phyloP scores from a whole-genome alignment of 2,329 filamentous ascomycete species.

The Beauveria rudraprayagi region DNA sequence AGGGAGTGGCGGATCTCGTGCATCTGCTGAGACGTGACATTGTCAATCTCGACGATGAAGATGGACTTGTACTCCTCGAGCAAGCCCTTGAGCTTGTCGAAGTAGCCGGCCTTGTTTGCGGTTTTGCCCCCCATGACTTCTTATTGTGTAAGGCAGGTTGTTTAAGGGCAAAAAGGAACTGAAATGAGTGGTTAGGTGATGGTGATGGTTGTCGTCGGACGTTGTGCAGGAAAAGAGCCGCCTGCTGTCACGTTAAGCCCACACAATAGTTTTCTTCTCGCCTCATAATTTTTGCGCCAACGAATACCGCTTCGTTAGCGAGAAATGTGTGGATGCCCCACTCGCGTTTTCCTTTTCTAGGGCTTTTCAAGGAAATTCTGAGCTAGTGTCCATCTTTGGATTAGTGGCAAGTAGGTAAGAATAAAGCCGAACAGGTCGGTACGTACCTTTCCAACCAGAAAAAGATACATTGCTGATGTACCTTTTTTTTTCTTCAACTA shows the following conservation, averaged over 20 bases:
- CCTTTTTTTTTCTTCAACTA: slow-evolving; percentile 23
- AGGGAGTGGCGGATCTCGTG: slow-evolving; percentile 96
- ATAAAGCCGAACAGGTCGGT: neutral
- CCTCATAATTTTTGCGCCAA: neutral
- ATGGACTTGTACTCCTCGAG: slow-evolving; percentile 95
- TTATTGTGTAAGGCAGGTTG: slow-evolving; percentile 90
- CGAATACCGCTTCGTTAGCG: slow-evolving; percentile 1
- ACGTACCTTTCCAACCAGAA: neutral
- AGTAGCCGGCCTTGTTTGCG: slow-evolving; percentile 90
- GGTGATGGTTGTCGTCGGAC: slow-evolving; percentile 3
- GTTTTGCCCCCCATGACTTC: slow-evolving; percentile 99
- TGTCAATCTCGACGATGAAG: slow-evolving; percentile 97
- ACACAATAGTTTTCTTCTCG: neutral
- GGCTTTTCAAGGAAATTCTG: neutral
- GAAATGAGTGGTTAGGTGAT: neutral
- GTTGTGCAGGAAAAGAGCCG: neutral
- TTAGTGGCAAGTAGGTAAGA: neutral
- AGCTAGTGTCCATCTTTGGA: neutral
- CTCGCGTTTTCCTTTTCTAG: neutral
- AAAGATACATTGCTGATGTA: slow-evolving; percentile 26
- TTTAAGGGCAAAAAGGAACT: slow-evolving; percentile 71
- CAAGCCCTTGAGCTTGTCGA: slow-evolving; percentile 98
- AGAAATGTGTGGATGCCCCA: slow-evolving; percentile 8
- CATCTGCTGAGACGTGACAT: slow-evolving; percentile 99
- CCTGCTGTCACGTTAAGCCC: neutral